These are phyloP conservation scores for Microcyclosporella mali DNA, from an alignment of 2,329 filamentous ascomycete genomes.

Conservation along the genomic window DNA sequence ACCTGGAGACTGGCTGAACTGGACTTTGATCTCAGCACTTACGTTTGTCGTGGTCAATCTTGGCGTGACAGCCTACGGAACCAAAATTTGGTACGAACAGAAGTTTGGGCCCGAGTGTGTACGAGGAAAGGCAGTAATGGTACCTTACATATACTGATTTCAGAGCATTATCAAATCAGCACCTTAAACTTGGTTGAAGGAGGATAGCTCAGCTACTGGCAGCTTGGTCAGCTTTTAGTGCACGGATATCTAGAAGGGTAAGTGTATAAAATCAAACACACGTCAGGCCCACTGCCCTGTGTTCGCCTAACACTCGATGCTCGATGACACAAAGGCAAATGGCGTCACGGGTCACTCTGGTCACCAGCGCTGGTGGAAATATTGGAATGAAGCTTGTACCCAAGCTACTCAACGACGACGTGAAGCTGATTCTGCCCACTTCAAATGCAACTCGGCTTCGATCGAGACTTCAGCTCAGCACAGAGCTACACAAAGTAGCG, in stretches of 20 bases:
- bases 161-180: too few relatives aligned
- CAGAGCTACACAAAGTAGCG: conserved; percentile 2
- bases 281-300: too few relatives aligned
- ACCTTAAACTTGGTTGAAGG: too few relatives aligned
- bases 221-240: too few relatives aligned
- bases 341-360: too few relatives aligned
- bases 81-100: conserved; percentile 68
- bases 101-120: conserved; percentile 67
- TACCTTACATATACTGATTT: conserved; percentile 53
- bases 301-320: too few relatives aligned
- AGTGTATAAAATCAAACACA: too few relatives aligned
- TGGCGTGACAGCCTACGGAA: conserved; percentile 71
- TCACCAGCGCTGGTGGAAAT: conserved; percentile 13
- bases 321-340: too few relatives aligned
- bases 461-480: conserved; percentile 1
- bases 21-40: conserved; percentile 63
- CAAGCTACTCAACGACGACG: conserved; percentile 4
- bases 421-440: conserved; percentile 14
- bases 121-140: conserved; percentile 63
- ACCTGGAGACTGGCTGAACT: conserved; percentile 58
- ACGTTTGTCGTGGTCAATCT: conserved; percentile 74
- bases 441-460: conserved; percentile 10
- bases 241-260: too few relatives aligned
- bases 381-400: conserved; percentile 11
- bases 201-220: too few relatives aligned